Base-by-base conservation (phyloP, 345 rosid species). In the Carallia brachiata region DNA sequence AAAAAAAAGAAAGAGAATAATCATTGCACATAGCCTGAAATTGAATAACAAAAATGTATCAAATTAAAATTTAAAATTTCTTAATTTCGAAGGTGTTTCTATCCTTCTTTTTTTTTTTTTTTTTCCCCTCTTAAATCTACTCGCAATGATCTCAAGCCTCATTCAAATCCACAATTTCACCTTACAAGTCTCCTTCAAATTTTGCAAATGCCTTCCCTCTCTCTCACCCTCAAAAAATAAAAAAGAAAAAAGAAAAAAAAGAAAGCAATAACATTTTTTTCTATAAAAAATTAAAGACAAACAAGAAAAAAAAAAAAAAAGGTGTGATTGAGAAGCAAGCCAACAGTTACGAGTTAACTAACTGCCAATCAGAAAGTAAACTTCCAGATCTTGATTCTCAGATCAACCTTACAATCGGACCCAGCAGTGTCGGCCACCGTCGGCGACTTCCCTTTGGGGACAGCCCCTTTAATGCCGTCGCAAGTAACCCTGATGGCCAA, bases 301-400 rank as follows among this genome's bases (percentile, higher is more conserved):
- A 3, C 13, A 55, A 55, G 31, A 8, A 54, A 32, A 53, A 17
- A 1, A 52, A 34, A 54, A 18, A 50, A 50, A 30, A 10, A 28
- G 34, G 16, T 28, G 53, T 18, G 6, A 62, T 36, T 7, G 27
- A 63, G 5, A 8, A 8, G 62, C 18, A 50, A 7, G 18, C 37
- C 30, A 12, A 4, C 6, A 54, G 10, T 5, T 7, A 47, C 12
- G 12, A 28, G 66, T 76, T 66, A 8, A 31, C 3, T 48, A 8
- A 31, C 3, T 48, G 65, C 19, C 27, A 18, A 9, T 77, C 71
- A 87, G 72, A 87, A 89, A 17, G 88, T 90, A 86, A 84, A 92
- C 74, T 84, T 90, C 99, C 99, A 95, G 83, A 95, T 81, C 92
- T 90, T 95, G 70, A 95, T 57, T 52, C 94, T 81, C 3, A 92